phyloP scores from a whole-genome alignment of 345 rosid genomes.

The Lumnitzera littorea region DNA sequence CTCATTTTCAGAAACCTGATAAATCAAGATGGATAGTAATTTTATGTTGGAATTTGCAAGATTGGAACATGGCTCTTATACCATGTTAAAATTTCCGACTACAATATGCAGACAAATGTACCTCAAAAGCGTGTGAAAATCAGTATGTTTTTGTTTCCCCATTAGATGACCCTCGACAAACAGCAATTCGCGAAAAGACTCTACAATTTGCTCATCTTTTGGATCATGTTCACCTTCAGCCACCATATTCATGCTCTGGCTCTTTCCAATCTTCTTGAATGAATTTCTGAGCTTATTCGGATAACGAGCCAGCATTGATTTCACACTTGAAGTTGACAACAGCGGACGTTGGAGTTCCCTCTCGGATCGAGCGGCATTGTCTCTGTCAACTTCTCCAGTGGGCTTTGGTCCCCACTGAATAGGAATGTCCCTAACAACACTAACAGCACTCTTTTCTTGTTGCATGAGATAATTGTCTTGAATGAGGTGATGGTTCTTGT shows the following conservation, averaged over 20 bases:
- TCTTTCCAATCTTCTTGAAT: conserved; percentile 31
- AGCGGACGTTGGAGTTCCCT: conserved; percentile 30
- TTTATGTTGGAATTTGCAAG: background rate
- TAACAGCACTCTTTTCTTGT: no score
- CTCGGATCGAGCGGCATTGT: conserved; percentile 22
- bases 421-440: no score
- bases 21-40: background rate
- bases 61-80: background rate
- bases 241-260: conserved; percentile 28
- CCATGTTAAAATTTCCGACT: background rate
- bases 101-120: conserved; percentile 6
- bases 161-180: conserved; percentile 33
- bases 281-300: conserved; percentile 31
- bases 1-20: conserved; percentile 47
- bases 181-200: conserved; percentile 31
- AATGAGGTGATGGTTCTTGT: no score
- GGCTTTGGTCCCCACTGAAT: no score
- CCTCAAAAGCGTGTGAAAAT: conserved; percentile 53
- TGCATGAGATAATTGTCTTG: background rate
- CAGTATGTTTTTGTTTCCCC: conserved; percentile 38
- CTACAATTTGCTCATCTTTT: conserved; percentile 33
- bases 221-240: conserved; percentile 43
- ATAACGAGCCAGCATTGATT: conserved; percentile 15
- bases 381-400: background rate
- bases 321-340: conserved; percentile 20